Conservation (phyloP, 768 basidiomycete species). For the Terana coerulea region DNA sequence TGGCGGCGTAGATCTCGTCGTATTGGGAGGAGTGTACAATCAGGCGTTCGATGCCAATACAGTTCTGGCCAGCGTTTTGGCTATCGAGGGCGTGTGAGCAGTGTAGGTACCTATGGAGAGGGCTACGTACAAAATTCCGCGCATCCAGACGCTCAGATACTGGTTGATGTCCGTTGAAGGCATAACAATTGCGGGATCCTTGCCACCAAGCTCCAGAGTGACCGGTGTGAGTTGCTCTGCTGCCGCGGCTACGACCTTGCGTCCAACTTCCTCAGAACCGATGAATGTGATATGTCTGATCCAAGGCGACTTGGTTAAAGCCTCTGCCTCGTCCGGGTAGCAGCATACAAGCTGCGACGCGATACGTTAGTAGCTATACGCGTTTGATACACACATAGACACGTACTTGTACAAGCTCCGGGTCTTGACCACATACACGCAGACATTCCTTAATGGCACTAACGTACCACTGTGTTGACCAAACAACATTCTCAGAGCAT, state of each 20-base stretch:
- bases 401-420: slow-evolving; percentile 80
- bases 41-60: slow-evolving; percentile 93
- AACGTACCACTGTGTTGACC: slow-evolving; percentile 85
- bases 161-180: slow-evolving; percentile 79
- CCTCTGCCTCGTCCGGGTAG: slow-evolving; percentile 82
- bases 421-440: slow-evolving; percentile 75
- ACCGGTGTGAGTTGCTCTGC: slow-evolving; percentile 87
- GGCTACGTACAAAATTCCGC: slow-evolving; percentile 79
- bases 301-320: slow-evolving; percentile 69
- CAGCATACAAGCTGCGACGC: slow-evolving; percentile 68
- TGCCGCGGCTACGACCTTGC: slow-evolving; percentile 79
- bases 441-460: slow-evolving; percentile 75
- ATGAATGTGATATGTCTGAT: slow-evolving; percentile 97
- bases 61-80: slow-evolving; percentile 94
- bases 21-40: slow-evolving; percentile 80
- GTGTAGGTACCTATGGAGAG: no score
- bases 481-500: slow-evolving; percentile 88
- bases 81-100: slow-evolving; percentile 36
- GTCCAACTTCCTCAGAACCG: slow-evolving; percentile 75
- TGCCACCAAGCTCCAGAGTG: slow-evolving; percentile 91
- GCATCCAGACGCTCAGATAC: slow-evolving; percentile 82
- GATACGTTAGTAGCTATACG: neutral
- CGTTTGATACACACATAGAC: neutral
- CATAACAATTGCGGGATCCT: slow-evolving; percentile 90
- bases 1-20: slow-evolving; percentile 63